Evolutionary conservation across 805 yeast genomes (phyloP).

Genomic region (Saccharomyces cerevisiae): DNA sequence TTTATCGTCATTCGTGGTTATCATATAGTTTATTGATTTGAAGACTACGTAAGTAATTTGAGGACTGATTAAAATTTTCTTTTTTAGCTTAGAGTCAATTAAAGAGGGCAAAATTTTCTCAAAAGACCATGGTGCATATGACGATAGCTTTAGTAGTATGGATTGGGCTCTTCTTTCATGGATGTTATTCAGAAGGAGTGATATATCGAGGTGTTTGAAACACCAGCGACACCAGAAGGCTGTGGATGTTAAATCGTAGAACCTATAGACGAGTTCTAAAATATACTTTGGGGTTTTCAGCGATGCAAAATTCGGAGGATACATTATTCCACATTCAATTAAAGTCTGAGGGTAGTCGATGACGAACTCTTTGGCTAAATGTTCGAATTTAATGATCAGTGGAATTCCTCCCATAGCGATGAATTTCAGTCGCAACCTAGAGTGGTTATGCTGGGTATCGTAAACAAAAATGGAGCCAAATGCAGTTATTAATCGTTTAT

Average conservation of each 20-base stretch:
- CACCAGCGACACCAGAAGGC: slow-evolving; percentile 27
- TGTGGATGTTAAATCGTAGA: slow-evolving; percentile 15
- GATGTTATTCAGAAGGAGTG: slow-evolving; percentile 6
- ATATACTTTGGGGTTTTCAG: slow-evolving; percentile 10
- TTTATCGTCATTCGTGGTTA: slow-evolving; percentile 1
- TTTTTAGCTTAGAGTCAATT: neutral
- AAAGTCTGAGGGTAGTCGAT: slow-evolving; percentile 9
- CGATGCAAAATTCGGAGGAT: slow-evolving; percentile 7
- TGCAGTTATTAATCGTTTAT: slow-evolving; percentile 1
- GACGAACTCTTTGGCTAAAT: slow-evolving; percentile 6
- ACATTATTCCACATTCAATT: slow-evolving; percentile 24
- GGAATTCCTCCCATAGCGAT: slow-evolving; percentile 23
- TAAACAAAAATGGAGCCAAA: slow-evolving; percentile 13
- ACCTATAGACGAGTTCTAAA: slow-evolving; percentile 17
- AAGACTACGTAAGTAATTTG: slow-evolving; percentile 19
- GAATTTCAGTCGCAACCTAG: slow-evolving; percentile 15
- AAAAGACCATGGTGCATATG: slow-evolving; percentile 13
- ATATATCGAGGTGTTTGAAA: slow-evolving; percentile 9
- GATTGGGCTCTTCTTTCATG: slow-evolving; percentile 18
- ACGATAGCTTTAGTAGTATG: slow-evolving; percentile 19
- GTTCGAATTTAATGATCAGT: slow-evolving; percentile 6
- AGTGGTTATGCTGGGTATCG: slow-evolving; percentile 16
- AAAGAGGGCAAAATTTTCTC: slow-evolving; percentile 9
- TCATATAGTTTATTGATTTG: slow-evolving; percentile 18
- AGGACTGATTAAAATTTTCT: slow-evolving; percentile 2